These are phyloP conservation scores for Diplodia scrobiculata DNA, from an alignment of 2,329 filamentous ascomycete species.

Conservation along the genomic window DNA sequence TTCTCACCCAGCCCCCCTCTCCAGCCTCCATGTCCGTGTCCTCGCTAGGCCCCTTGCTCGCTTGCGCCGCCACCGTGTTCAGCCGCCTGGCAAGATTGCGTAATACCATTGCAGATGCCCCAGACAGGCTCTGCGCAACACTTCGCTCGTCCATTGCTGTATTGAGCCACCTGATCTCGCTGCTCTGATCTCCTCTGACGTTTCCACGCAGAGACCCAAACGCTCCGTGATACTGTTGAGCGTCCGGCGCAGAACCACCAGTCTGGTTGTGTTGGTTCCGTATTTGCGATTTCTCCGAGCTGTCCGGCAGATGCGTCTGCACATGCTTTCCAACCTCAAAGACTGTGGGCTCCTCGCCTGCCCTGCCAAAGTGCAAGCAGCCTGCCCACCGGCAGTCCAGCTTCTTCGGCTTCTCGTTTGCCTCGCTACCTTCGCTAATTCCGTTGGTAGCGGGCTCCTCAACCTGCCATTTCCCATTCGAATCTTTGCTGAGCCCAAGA, in stretches of 20 bases:
- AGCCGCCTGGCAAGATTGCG: conserved; percentile 68
- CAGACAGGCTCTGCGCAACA: conserved; percentile 74
- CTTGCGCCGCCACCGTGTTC: conserved; percentile 33
- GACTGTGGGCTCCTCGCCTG: conserved; percentile 40
- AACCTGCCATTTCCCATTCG: conserved; percentile 54
- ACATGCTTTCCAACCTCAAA: conserved; percentile 63
- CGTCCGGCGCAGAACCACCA: conserved; percentile 51
- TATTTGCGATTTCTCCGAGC: conserved; percentile 42
- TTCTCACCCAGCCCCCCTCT: conserved; percentile 64
- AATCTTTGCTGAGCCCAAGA: conserved; percentile 59
- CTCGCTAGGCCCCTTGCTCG: conserved; percentile 43
- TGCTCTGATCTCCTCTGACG: conserved; percentile 32
- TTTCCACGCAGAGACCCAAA: neutral
- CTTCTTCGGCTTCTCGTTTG: conserved; percentile 46
- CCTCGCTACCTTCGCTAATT: conserved; percentile 42
- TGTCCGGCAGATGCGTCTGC: conserved; percentile 66
- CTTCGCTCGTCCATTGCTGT: conserved; percentile 53
- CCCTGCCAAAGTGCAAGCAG: conserved; percentile 60
- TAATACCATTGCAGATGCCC: conserved; percentile 74
- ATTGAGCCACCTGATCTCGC: conserved; percentile 47
- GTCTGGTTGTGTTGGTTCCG: conserved; percentile 55
- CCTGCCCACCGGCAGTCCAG: conserved; percentile 68
- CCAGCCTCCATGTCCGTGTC: conserved; percentile 54
- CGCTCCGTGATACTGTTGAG: neutral
- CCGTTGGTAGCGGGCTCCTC: conserved; percentile 44